These are phyloP conservation scores for Fraxinus ornus DNA, from an alignment of 305 asterid species.

Conservation along the genomic window DNA sequence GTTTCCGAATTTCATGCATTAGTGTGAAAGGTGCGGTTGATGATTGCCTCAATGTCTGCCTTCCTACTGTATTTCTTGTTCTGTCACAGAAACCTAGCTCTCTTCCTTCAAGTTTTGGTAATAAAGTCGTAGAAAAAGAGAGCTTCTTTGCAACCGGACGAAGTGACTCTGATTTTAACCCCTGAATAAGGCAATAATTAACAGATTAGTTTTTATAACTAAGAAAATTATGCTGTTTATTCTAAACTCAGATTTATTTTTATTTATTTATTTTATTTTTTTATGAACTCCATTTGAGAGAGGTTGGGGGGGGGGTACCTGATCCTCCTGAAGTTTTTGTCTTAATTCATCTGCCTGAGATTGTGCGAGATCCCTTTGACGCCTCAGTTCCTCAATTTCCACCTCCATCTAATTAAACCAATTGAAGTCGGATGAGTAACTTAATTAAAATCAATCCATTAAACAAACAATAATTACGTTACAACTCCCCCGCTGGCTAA, in stretches of 20 bases:
- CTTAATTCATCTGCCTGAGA: constrained; percentile 82
- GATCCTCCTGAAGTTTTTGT: constrained; percentile 67
- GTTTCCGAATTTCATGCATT: constrained; percentile 92
- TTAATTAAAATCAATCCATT: background rate
- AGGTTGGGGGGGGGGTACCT: constrained; percentile 32
- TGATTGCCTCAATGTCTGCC: constrained; percentile 87
- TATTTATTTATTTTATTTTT: background rate
- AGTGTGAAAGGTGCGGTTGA: constrained; percentile 86
- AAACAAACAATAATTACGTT: background rate
- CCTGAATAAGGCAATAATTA: constrained; percentile 34
- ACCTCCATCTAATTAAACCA: constrained; percentile 70
- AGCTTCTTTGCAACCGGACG: constrained; percentile 74
- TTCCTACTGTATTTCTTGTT: constrained; percentile 54
- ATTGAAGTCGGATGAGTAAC: constrained; percentile 19
- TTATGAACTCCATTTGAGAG: background rate
- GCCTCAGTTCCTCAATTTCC: constrained; percentile 93
- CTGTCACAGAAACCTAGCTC: constrained; percentile 41
- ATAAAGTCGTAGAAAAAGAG: constrained; percentile 69
- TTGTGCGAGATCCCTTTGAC: constrained; percentile 88
- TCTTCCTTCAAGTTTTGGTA: constrained; percentile 59
- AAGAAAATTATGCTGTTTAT: background rate
- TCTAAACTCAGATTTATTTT: background rate
- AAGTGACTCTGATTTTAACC: constrained; percentile 46
- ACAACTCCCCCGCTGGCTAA: constrained; percentile 26
- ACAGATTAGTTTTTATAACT: background rate